Conservation (phyloP, 169 alveolate genomes). For the Plasmodium ovale region DNA sequence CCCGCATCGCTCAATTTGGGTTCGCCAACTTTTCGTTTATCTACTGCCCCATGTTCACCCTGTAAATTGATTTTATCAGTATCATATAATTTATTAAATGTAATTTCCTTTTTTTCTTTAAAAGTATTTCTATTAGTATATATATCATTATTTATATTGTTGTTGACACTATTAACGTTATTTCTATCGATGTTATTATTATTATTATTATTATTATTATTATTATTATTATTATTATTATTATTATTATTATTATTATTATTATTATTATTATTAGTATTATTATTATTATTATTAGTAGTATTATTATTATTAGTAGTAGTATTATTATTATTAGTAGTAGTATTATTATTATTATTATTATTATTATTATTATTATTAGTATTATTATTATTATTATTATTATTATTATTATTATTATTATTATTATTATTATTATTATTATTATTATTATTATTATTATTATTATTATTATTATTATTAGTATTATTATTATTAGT, state of each 20-base stretch:
- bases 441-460: constrained; percentile 1
- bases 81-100: constrained; percentile 40
- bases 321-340: neutral
- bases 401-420: neutral
- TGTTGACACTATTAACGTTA: constrained; percentile 8
- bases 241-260: neutral
- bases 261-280: neutral
- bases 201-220: neutral
- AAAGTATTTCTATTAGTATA: no score
- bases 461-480: neutral
- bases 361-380: neutral
- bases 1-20: neutral
- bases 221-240: neutral
- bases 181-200: neutral
- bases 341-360: neutral
- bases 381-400: neutral
- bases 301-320: neutral
- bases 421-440: neutral
- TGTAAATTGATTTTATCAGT: constrained; percentile 51
- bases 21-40: neutral
- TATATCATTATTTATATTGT: neutral
- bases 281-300: neutral
- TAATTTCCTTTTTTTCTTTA: constrained; percentile 31
- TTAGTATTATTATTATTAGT: constrained; percentile 13
- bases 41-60: constrained; percentile 32